phyloP scores from a whole-genome alignment of 768 basidiomycete species.

The Leccinum sublutescens region DNA sequence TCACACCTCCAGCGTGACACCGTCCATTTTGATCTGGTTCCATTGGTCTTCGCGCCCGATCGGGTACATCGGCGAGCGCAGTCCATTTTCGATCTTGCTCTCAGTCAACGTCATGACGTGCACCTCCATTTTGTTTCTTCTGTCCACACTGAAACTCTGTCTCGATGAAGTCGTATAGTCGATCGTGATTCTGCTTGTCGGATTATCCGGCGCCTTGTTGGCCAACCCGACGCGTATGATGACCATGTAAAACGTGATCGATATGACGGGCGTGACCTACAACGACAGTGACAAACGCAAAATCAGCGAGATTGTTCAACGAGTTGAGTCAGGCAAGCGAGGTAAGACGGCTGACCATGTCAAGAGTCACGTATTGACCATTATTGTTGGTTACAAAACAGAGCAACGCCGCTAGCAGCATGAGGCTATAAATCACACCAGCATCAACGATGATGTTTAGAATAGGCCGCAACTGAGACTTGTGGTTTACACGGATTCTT shows the following conservation, averaged over 20 bases:
- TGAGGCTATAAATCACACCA: slow-evolving; percentile 37
- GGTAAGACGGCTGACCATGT: slow-evolving; percentile 28
- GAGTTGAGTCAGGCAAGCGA: neutral
- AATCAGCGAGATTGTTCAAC: neutral
- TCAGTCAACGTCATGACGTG: slow-evolving; percentile 2
- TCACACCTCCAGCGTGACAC: neutral
- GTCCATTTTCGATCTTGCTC: slow-evolving; percentile 1
- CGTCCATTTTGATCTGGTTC: neutral
- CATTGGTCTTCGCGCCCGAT: neutral
- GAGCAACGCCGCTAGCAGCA: slow-evolving; percentile 33
- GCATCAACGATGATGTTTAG: slow-evolving; percentile 37
- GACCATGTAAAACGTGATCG: slow-evolving; percentile 44
- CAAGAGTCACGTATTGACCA: slow-evolving; percentile 35
- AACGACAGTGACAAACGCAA: neutral
- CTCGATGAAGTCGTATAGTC: neutral
- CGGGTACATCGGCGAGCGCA: neutral
- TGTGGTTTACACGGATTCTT: slow-evolving; percentile 11
- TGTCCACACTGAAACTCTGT: neutral
- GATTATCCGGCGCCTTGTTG: neutral
- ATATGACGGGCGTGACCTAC: slow-evolving; percentile 39
- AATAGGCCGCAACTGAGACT: slow-evolving; percentile 12
- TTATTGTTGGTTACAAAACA: slow-evolving; percentile 30
- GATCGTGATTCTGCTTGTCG: neutral
- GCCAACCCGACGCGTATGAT: slow-evolving; percentile 37
- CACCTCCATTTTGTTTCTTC: slow-evolving; percentile 4